Evolutionary conservation across 805 yeast species (phyloP).

Genomic region (Candida lessepsii): DNA sequence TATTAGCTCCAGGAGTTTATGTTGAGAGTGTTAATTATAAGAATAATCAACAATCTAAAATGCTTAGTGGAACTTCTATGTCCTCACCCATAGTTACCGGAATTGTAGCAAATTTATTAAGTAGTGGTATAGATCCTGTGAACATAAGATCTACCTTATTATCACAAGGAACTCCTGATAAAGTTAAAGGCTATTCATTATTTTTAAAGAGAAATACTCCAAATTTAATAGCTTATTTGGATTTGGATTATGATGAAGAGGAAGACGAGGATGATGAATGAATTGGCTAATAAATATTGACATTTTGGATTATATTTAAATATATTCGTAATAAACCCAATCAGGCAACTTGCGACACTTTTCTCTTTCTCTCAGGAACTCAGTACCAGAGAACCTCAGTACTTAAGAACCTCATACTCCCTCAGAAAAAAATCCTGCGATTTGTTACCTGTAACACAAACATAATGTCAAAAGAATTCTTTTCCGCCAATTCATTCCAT

Average conservation of each 20-base stretch:
- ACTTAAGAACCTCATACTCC: too few species aligned
- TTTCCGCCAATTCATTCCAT: slow-evolving; percentile 2
- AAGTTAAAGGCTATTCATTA: slow-evolving; percentile 47
- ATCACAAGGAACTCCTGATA: slow-evolving; percentile 46
- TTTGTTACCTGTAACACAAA: neutral
- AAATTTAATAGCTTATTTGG: slow-evolving; percentile 46
- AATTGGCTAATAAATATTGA: slow-evolving; percentile 1
- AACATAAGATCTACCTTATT: slow-evolving; percentile 44
- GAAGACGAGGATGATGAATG: slow-evolving; percentile 4
- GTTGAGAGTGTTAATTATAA: slow-evolving; percentile 55
- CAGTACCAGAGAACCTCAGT: too few species aligned
- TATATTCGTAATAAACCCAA: too few species aligned
- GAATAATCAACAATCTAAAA: slow-evolving; percentile 22
- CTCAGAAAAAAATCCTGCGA: neutral
- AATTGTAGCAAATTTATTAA: slow-evolving; percentile 52
- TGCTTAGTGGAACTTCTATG: slow-evolving; percentile 78
- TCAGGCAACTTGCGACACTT: neutral
- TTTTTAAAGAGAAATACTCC: slow-evolving; percentile 55
- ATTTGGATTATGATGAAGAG: neutral
- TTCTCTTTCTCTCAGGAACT: neutral
- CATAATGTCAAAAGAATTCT: slow-evolving; percentile 9
- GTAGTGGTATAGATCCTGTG: slow-evolving; percentile 45
- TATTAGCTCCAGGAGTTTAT: slow-evolving; percentile 78
- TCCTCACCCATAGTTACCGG: slow-evolving; percentile 78
- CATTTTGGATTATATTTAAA: neutral